Evolutionary conservation across 805 yeast genomes (phyloP), one percentile per base, ranked within the genome.

Genomic region (Myxozyma lipomycoides): DNA sequence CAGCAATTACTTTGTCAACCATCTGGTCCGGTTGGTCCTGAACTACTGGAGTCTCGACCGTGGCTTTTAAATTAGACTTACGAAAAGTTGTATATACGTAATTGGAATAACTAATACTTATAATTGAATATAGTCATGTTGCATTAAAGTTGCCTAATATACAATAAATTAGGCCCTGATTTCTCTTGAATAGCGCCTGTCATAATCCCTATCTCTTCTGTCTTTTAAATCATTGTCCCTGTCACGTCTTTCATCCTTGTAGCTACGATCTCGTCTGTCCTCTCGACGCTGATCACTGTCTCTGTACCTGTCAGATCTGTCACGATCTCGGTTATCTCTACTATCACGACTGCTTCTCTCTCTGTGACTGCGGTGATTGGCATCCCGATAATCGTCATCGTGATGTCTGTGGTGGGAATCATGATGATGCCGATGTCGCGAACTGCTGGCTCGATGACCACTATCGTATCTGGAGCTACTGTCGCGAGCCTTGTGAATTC

Each of bases 1-100:
- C 84, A 83, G 40, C 81, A 79, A 52, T 70, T 91, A 55, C 70
- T 91, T 59, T 49, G 53, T 19, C 50, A 28, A 26, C 52, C 55
- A 22, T 19, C 47, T 18, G 47, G 18, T 3, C 55, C 55, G 3
- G 17, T 15, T 25, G 32, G 32, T 10, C 43, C 43, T n/a, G 56
- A 52, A n/a, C 26, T 55, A 4, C 23, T 40, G 19, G 59, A 55
- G 3, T 48, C 47, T 45, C 38, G 59, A 36, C 59, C 58, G 15
- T 55, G 58, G 58, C 45, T 55, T 10, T 26, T 48, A 9, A 32
- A 36, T 40, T 50, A 45, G 35, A 25, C 19, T 10, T 18, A 43
- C 10, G n/a, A 42, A 28, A n/a, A n/a, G 17, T 15, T 15, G 5
- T 23, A 10, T 5, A 40, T 24, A 23, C n/a, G n/a, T n/a, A n/a